Percentiles rank a stretch among this genome's conserved stretches.
Evolutionary conservation across 192 early-diverging fungal species (phyloP).

Genomic region (Paraglomus occultum): DNA sequence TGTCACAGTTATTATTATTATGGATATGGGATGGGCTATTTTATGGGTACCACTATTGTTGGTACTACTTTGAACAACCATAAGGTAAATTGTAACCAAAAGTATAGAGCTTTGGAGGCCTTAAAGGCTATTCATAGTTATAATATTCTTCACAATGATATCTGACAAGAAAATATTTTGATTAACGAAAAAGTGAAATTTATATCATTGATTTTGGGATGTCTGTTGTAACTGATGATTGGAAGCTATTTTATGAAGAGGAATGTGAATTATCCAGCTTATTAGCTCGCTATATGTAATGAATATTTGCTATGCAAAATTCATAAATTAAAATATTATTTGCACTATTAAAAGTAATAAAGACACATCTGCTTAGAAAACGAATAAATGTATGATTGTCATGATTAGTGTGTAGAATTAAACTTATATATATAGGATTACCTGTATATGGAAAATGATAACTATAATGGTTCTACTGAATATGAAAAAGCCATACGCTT

Average conservation of each 20-base stretch:
- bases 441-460: slow-evolving; percentile 6
- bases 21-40: slow-evolving; percentile 15
- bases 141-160: slow-evolving; percentile 24
- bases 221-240: slow-evolving; percentile 24
- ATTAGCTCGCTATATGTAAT: slow-evolving; percentile 27
- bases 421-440: slow-evolving; percentile 16
- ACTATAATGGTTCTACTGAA: too few relatives aligned
- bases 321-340: slow-evolving; percentile 11
- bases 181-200: slow-evolving; percentile 26
- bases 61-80: slow-evolving; percentile 10
- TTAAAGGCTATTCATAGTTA: slow-evolving; percentile 22
- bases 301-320: slow-evolving; percentile 14
- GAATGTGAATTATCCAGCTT: slow-evolving; percentile 19
- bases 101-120: slow-evolving; percentile 3
- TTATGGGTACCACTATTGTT: slow-evolving; percentile 17
- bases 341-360: slow-evolving; percentile 23
- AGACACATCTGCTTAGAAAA: slow-evolving; percentile 15
- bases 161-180: slow-evolving; percentile 24
- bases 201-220: slow-evolving; percentile 27
- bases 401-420: slow-evolving; percentile 22
- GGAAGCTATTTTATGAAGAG: slow-evolving; percentile 14
- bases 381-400: slow-evolving; percentile 21
- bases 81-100: slow-evolving; percentile 6
- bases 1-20: slow-evolving; percentile 21
- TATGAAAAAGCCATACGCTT: too few relatives aligned